phyloP scores from a whole-genome alignment of 2,329 filamentous ascomycete species.

The Teratosphaeria destructans region DNA sequence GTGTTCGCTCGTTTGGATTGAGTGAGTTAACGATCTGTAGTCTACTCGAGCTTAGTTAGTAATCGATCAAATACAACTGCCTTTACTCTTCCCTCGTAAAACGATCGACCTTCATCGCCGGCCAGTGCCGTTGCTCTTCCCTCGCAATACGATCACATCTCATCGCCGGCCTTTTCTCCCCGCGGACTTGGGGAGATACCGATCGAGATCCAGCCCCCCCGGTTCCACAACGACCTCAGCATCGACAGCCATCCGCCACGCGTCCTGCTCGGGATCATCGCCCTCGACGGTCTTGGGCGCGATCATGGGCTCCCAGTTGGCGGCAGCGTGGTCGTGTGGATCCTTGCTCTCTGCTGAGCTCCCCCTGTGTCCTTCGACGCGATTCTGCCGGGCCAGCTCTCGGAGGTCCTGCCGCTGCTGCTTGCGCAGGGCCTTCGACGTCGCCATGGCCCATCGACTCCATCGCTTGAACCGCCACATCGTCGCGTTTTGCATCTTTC shows the following conservation, averaged over 20 bases:
- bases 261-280: neutral
- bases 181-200: too few species aligned
- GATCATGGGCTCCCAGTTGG: neutral
- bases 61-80: too few species aligned
- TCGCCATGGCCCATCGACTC: neutral
- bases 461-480: neutral
- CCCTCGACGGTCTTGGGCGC: neutral
- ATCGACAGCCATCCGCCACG: neutral
- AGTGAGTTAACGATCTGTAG: too few species aligned
- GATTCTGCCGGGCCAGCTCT: neutral
- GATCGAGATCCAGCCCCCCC: too few species aligned
- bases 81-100: too few species aligned
- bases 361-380: neutral
- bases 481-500: neutral
- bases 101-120: too few species aligned
- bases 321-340: neutral
- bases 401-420: neutral
- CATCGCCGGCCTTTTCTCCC: too few species aligned
- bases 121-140: too few species aligned
- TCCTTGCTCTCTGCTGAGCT: neutral
- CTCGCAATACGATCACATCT: too few species aligned
- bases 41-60: too few species aligned
- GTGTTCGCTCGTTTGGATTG: too few species aligned
- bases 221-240: neutral
- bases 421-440: neutral